Conservation (phyloP, 2,329 filamentous ascomycete genomes). For the Trichoderma sp. region DNA sequence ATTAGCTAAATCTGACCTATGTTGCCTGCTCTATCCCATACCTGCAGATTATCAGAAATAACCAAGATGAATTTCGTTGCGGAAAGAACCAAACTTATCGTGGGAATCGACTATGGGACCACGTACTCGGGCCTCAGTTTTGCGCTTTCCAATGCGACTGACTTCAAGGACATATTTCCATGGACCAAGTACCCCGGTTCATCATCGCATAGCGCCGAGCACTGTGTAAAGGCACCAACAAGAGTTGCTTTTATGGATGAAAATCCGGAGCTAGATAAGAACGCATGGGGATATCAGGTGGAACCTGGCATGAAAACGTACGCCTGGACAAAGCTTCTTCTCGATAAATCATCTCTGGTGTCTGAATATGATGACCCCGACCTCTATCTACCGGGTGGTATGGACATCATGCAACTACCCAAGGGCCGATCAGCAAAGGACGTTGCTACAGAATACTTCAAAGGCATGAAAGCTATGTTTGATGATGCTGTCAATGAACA, state of each 20-base stretch:
- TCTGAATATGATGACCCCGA: slow-evolving; percentile 13
- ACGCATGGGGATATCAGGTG: slow-evolving; percentile 21
- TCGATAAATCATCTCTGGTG: slow-evolving; percentile 14
- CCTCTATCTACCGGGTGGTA: neutral
- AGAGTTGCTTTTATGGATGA: slow-evolving; percentile 21
- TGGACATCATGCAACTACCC: slow-evolving; percentile 17
- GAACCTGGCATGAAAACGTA: slow-evolving; percentile 21
- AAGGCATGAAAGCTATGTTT: slow-evolving; percentile 20
- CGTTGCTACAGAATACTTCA: slow-evolving; percentile 17
- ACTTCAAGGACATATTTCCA: slow-evolving; percentile 22
- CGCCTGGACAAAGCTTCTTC: slow-evolving; percentile 22
- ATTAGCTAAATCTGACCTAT: too few relatives aligned
- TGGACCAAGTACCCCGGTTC: slow-evolving; percentile 24
- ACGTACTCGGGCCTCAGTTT: slow-evolving; percentile 25
- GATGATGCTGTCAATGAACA: neutral
- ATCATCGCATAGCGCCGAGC: slow-evolving; percentile 19
- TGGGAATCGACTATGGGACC: slow-evolving; percentile 23
- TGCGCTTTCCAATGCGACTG: slow-evolving; percentile 21
- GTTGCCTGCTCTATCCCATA: too few relatives aligned
- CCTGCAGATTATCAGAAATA: too few relatives aligned
- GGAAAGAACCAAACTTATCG: neutral
- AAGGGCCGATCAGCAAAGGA: slow-evolving; percentile 14
- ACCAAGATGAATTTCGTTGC: too few relatives aligned
- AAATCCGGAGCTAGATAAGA: slow-evolving; percentile 17
- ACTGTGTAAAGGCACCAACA: slow-evolving; percentile 23